Percentiles rank a stretch among this genome's conserved stretches.
These are phyloP conservation scores for Komagataella mondaviorum DNA, from an alignment of 805 yeast genomes.

Conservation along the genomic window DNA sequence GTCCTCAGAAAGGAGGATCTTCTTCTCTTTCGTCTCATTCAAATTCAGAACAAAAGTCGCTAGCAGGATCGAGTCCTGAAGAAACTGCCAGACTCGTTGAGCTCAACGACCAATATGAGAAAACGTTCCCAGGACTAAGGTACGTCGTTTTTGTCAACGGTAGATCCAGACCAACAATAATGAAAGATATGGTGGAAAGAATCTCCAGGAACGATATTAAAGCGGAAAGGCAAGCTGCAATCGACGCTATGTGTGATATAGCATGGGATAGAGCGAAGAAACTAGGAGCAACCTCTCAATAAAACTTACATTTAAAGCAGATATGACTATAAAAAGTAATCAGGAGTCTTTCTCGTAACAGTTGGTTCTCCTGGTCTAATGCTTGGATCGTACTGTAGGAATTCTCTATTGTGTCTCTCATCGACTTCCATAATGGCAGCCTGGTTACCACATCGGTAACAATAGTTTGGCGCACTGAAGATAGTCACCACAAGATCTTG, in stretches of 20 bases:
- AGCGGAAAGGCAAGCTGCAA: slow-evolving; percentile 51
- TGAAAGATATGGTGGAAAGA: slow-evolving; percentile 46
- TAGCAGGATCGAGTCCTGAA: slow-evolving; percentile 32
- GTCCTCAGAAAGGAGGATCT: slow-evolving; percentile 32
- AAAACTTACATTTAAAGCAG: not conserved
- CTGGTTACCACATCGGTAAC: slow-evolving; percentile 96
- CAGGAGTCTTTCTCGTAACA: slow-evolving; percentile 93
- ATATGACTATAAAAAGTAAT: slow-evolving; percentile 51
- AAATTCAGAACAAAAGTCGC: slow-evolving; percentile 52
- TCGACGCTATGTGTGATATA: slow-evolving; percentile 85
- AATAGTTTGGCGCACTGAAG: slow-evolving; percentile 90
- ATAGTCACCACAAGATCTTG: slow-evolving; percentile 90
- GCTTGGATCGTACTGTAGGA: slow-evolving; percentile 90
- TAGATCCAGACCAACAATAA: slow-evolving; percentile 48
- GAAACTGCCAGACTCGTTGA: slow-evolving; percentile 35
- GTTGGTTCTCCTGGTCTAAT: slow-evolving; percentile 98
- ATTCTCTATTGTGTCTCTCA: slow-evolving; percentile 82
- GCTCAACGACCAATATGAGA: slow-evolving; percentile 37
- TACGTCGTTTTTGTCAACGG: slow-evolving; percentile 90
- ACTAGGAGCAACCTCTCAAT: slow-evolving; percentile 15
- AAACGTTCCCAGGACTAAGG: slow-evolving; percentile 47
- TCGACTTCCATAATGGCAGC: slow-evolving; percentile 98
- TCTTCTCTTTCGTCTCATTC: slow-evolving; percentile 51
- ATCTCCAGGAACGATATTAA: slow-evolving; percentile 40
- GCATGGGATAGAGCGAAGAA: slow-evolving; percentile 68